Evolutionary conservation across 2,329 filamentous ascomycete species (phyloP).

Genomic region (Cladophialophora immunda): DNA sequence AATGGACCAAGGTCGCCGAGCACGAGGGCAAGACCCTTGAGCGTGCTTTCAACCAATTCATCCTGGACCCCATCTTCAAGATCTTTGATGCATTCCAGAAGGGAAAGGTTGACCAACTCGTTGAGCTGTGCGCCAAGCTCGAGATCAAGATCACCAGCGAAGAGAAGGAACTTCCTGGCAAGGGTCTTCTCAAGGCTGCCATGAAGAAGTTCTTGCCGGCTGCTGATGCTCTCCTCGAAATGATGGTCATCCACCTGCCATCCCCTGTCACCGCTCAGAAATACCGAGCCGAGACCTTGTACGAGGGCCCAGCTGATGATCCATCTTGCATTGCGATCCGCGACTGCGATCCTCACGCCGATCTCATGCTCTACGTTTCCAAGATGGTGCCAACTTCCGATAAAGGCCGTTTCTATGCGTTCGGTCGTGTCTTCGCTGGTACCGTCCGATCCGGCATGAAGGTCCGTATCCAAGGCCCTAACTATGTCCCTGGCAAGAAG

Average conservation of each 20-base stretch:
- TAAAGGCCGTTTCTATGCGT: constrained; percentile 99
- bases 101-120: constrained; percentile 95
- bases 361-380: constrained; percentile 99
- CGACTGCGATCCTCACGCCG: constrained; percentile 96
- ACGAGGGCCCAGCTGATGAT: constrained; percentile 96
- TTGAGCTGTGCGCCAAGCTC: constrained; percentile 87
- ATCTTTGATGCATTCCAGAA: constrained; percentile 97
- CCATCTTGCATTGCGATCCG: constrained; percentile 95
- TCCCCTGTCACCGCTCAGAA: constrained; percentile 94
- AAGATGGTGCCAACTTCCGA: constrained; percentile 99
- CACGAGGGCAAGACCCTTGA: constrained; percentile 89
- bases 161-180: constrained; percentile 94
- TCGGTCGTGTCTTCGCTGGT: constrained; percentile 99
- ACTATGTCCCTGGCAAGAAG: constrained; percentile 98
- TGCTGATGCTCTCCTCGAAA: constrained; percentile 97
- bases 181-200: constrained; percentile 95
- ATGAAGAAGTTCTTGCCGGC: constrained; percentile 99
- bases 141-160: constrained; percentile 87
- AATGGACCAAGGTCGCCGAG: constrained; percentile 91
- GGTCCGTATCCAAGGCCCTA: constrained; percentile 99
- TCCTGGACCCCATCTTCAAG: constrained; percentile 99
- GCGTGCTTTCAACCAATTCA: constrained; percentile 99
- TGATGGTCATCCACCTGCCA: constrained; percentile 99
- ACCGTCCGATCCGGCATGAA: constrained; percentile 97
- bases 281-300: constrained; percentile 98